Base-by-base conservation (phyloP, 2,329 filamentous ascomycete species). In the Pestalotiopsis sp. region DNA sequence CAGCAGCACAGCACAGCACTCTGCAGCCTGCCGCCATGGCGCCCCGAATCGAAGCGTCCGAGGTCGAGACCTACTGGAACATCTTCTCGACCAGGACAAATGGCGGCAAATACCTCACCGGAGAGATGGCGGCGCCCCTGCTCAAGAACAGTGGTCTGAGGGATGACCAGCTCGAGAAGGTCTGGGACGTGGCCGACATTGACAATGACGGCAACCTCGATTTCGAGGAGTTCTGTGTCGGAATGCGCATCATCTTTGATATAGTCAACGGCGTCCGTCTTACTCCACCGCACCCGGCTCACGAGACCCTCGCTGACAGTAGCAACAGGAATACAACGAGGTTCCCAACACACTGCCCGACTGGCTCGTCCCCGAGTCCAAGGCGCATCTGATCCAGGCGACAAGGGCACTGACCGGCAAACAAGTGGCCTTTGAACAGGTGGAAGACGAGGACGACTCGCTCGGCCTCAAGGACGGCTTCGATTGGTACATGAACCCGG, bases 181-280 rank as follows among this genome's bases (percentile, higher is more conserved):
- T 99, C 71, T 99, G 96, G 96, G 96, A 99, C 78, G 87, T 99
- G 71, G 94, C 96, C 69, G 96, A 99, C 80, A 94, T 99, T 70
- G 96, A 99, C 82, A 95, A 95, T 75, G 96, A 99, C 84, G 96
- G 96, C 72, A 97, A 97, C 81, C 86, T 99, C 67, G 96, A 99
- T 83, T 99, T 99, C 84, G 96, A 99, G 83, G 96, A 99, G 86
- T 99, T 99, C 81, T 99, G 96, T 81, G 96, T 99, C 69, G 96
- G 95, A 52, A 99, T 99, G 96, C 90, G 96, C 77, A 85, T 99
- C 77, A 98, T 98, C 76, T 99, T 98, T 81, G 96, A 99, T 80
- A 85, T 98, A 73, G 91, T 99, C 75, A 99, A 99, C 78, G 96
- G 96, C 75, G 93, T 97, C 45, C 68, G 75, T 68, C 13, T 25